Percentiles rank a stretch among this genome's conserved stretches.
Conservation (phyloP, 495 filamentous ascomycete species). For the Talaromyces nanjingensis region DNA sequence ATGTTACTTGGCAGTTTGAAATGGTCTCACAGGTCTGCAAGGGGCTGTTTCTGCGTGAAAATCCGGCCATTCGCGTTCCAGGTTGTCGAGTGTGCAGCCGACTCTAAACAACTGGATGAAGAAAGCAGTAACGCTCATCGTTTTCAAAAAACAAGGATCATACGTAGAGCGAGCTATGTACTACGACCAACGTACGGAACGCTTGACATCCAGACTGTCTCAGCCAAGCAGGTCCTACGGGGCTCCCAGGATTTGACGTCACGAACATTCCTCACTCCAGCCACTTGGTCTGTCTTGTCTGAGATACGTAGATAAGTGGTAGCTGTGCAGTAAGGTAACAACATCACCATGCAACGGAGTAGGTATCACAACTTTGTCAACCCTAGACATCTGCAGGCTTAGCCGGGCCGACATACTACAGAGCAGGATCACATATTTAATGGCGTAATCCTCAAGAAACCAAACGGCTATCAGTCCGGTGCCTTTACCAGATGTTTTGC, state of each 20-base stretch:
- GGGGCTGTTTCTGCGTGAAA: background rate
- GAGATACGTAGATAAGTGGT: background rate
- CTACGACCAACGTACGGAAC: background rate
- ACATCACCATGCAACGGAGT: background rate
- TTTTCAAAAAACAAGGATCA: background rate
- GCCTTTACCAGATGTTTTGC: background rate
- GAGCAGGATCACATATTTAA: background rate
- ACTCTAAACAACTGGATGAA: background rate
- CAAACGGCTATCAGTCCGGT: background rate
- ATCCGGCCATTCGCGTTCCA: background rate
- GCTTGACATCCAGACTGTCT: background rate
- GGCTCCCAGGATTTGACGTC: background rate
- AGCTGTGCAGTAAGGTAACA: background rate
- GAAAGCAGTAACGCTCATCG: background rate
- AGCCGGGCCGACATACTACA: background rate
- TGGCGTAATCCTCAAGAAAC: background rate
- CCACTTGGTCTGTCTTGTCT: background rate
- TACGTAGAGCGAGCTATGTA: background rate
- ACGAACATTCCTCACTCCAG: slow-evolving; percentile 4
- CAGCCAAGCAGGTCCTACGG: background rate
- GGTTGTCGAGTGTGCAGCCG: background rate
- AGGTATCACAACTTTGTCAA: background rate
- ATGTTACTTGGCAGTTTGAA: background rate
- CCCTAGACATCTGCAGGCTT: background rate
- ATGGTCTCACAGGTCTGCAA: background rate